These are phyloP conservation scores for Penicillium sp. DNA, from an alignment of 2,329 filamentous ascomycete genomes.

Conservation along the genomic window DNA sequence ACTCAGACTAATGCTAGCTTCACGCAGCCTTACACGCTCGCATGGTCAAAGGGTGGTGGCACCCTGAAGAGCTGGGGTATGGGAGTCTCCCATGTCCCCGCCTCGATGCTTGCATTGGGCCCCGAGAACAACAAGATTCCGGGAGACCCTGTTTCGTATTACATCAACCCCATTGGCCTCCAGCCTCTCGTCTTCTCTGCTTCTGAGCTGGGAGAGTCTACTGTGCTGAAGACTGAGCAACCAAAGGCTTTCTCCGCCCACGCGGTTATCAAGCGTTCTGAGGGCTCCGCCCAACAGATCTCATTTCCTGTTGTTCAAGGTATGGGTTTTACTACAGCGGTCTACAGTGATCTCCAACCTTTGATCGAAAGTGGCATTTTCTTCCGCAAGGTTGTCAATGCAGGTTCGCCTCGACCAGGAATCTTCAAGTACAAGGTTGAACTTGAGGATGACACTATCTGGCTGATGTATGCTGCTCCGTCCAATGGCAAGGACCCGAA, in stretches of 20 bases:
- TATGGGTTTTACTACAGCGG: conserved; percentile 80
- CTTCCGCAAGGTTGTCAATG: conserved; percentile 64
- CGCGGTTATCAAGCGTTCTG: conserved; percentile 63
- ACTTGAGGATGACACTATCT: conserved; percentile 71
- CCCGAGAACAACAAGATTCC: conserved; percentile 53
- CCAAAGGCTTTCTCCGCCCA: conserved; percentile 62
- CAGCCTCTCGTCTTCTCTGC: conserved; percentile 82
- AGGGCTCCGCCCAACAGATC: conserved; percentile 60
- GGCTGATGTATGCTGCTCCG: conserved; percentile 77
- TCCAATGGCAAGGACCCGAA: conserved; percentile 61
- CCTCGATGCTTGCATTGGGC: conserved; percentile 67
- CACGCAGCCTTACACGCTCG: conserved; percentile 72
- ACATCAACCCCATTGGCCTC: conserved; percentile 77
- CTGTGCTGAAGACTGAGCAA: conserved; percentile 56
- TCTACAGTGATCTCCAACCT: conserved; percentile 71
- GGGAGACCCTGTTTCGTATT: conserved; percentile 66
- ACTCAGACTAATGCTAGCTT: conserved; percentile 69
- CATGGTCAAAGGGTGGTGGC: conserved; percentile 67
- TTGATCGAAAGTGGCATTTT: conserved; percentile 72
- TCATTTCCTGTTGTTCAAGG: conserved; percentile 85
- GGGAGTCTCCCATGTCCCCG: conserved; percentile 71
- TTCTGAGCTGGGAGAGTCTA: conserved; percentile 65
- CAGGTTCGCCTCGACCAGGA: conserved; percentile 58
- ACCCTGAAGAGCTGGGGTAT: conserved; percentile 73
- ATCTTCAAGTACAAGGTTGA: conserved; percentile 75